phyloP scores from a whole-genome alignment of 352 stramenopile genomes.

The Phytophthora constricta region DNA sequence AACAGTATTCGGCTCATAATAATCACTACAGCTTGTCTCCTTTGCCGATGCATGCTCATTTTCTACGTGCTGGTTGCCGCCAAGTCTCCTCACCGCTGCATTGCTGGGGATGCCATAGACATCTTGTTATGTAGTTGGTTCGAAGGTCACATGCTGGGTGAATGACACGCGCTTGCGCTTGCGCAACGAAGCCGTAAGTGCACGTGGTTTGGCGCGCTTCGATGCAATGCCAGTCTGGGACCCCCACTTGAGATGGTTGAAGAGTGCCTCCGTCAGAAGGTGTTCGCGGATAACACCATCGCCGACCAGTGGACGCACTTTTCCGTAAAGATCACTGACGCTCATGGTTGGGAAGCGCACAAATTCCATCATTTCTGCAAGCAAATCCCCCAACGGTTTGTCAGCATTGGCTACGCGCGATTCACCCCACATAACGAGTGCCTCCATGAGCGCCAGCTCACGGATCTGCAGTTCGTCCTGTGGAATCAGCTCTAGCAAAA shows the following conservation, averaged over 20 bases:
- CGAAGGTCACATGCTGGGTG: conserved; percentile 89
- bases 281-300: conserved; percentile 71
- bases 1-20: conserved; percentile 27
- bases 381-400: conserved; percentile 55
- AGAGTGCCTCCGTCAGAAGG: conserved; percentile 82
- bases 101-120: not conserved
- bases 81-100: not conserved
- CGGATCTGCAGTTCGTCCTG: conserved; percentile 88
- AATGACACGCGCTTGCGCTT: conserved; percentile 91
- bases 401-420: conserved; percentile 60
- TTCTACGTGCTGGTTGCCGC: not conserved
- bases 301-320: conserved; percentile 78
- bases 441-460: conserved; percentile 79
- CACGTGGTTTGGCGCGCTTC: conserved; percentile 69
- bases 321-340: conserved; percentile 85
- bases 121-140: conserved; percentile 36
- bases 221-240: conserved; percentile 64
- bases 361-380: conserved; percentile 82
- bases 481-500: conserved; percentile 82
- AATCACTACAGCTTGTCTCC: conserved; percentile 28
- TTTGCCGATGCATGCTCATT: conserved; percentile 10
- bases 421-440: conserved; percentile 81
- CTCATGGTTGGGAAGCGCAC: conserved; percentile 90
- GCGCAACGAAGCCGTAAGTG: conserved; percentile 62
- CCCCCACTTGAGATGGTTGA: conserved; percentile 89